Evolutionary conservation across 371 early-diverging fungal genomes (phyloP).

Genomic region (Circinella minor): DNA sequence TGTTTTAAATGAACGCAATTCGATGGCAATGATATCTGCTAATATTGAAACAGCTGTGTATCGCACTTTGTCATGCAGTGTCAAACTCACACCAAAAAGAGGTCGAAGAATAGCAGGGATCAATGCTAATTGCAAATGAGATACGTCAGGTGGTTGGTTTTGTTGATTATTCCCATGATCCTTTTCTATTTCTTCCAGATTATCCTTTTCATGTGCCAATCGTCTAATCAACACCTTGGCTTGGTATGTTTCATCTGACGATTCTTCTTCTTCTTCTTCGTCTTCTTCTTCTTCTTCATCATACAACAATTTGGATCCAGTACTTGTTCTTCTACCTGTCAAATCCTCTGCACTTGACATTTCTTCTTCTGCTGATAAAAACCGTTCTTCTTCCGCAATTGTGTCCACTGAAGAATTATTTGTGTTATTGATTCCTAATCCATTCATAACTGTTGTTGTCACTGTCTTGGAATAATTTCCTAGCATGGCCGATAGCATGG

Average conservation of each 20-base stretch:
- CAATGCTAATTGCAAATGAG: slow-evolving; percentile 49
- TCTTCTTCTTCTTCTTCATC: slow-evolving; percentile 5
- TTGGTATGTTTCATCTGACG: slow-evolving; percentile 9
- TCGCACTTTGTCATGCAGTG: slow-evolving; percentile 63
- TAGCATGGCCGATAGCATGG: slow-evolving; percentile 4
- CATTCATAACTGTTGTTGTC: not conserved
- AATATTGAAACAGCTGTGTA: slow-evolving; percentile 58
- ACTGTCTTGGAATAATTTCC: not conserved
- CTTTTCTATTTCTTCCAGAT: slow-evolving; percentile 13
- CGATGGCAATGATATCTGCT: slow-evolving; percentile 68
- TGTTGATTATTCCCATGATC: too few species aligned
- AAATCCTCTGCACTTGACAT: slow-evolving; percentile 7
- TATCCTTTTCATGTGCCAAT: slow-evolving; percentile 25
- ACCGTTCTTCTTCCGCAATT: slow-evolving; percentile 21
- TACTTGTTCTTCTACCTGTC: slow-evolving; percentile 2
- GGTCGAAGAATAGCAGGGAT: slow-evolving; percentile 65
- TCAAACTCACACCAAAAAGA: slow-evolving; percentile 63
- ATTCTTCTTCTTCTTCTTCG: slow-evolving; percentile 7
- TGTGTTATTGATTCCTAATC: not conserved
- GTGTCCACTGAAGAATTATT: not conserved
- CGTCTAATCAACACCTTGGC: slow-evolving; percentile 27
- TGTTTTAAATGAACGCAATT: slow-evolving; percentile 56
- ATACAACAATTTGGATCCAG: slow-evolving; percentile 10
- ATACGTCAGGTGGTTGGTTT: slow-evolving; percentile 18
- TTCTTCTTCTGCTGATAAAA: slow-evolving; percentile 14